Conservation (phyloP, 805 yeast genomes). For the Candida awuae region DNA sequence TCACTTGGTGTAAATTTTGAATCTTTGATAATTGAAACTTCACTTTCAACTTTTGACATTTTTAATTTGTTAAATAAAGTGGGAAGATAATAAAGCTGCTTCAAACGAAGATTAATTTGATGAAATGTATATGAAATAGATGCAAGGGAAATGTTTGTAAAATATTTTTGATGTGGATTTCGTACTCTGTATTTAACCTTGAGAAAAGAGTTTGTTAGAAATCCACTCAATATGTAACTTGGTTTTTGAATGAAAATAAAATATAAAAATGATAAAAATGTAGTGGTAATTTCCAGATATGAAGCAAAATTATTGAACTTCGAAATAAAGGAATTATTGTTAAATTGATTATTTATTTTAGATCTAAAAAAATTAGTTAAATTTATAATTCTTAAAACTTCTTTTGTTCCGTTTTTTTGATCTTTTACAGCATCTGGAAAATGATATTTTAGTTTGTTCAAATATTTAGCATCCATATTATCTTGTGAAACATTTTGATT, state of each 20-base stretch:
- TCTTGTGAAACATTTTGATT: too few relatives aligned
- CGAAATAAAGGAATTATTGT: not conserved
- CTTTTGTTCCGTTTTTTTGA: slow-evolving; percentile 18
- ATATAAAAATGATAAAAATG: slow-evolving; percentile 4
- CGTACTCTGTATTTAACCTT: slow-evolving; percentile 2
- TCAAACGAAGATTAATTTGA: slow-evolving; percentile 71
- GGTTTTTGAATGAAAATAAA: slow-evolving; percentile 7
- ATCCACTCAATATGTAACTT: slow-evolving; percentile 7
- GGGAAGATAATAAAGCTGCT: slow-evolving; percentile 73
- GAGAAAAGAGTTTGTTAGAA: slow-evolving; percentile 14
- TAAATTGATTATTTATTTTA: slow-evolving; percentile 10
- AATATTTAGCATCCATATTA: too few relatives aligned
- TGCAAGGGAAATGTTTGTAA: slow-evolving; percentile 7
- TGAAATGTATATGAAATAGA: slow-evolving; percentile 39
- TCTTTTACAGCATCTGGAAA: slow-evolving; percentile 6
- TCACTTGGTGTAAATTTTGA: slow-evolving; percentile 37
- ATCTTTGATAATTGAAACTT: slow-evolving; percentile 32
- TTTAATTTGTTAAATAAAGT: slow-evolving; percentile 57
- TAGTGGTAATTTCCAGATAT: not conserved
- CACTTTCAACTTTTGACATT: slow-evolving; percentile 33
- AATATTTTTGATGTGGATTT: not conserved
- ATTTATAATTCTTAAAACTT: slow-evolving; percentile 25
- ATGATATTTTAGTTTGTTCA: slow-evolving; percentile 24
- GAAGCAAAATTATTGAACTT: not conserved
- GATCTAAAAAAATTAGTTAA: slow-evolving; percentile 23